A percentile compares a stretch with the other conserved stretches of the same genome.
These are phyloP conservation scores for Lepraria neglecta DNA, from an alignment of 495 filamentous ascomycete genomes.

Conservation along the genomic window DNA sequence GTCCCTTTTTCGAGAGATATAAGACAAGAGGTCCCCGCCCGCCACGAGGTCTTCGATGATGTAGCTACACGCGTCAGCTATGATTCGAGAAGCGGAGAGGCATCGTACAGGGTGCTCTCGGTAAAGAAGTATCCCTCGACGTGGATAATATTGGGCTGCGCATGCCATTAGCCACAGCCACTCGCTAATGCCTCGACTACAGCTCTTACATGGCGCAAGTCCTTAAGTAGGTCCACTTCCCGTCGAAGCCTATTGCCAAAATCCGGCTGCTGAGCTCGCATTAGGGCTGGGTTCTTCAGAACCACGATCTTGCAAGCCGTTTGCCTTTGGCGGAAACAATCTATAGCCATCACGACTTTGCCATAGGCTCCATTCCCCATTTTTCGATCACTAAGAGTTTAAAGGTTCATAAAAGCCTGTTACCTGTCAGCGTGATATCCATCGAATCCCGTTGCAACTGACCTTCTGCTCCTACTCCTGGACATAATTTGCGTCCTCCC, in stretches of 20 bases:
- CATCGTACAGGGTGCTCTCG: constrained; percentile 45
- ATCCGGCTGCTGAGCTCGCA: constrained; percentile 16
- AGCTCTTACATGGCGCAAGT: constrained; percentile 52
- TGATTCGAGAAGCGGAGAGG: neutral
- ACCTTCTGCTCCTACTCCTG: constrained; percentile 34
- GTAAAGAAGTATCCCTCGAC: constrained; percentile 50
- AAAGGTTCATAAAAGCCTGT: constrained; percentile 31
- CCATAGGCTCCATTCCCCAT: constrained; percentile 47
- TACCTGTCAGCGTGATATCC: neutral
- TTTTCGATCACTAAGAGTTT: constrained; percentile 43
- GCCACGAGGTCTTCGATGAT: constrained; percentile 60
- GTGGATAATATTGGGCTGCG: constrained; percentile 56
- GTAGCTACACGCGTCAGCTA: constrained; percentile 40
- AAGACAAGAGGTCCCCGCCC: constrained; percentile 60
- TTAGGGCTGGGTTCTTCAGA: constrained; percentile 23
- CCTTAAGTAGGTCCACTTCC: constrained; percentile 53
- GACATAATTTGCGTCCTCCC: constrained; percentile 23
- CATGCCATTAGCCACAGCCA: constrained; percentile 22
- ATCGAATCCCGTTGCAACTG: constrained; percentile 10
- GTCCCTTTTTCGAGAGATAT: constrained; percentile 44
- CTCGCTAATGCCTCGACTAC: constrained; percentile 11
- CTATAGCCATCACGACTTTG: constrained; percentile 44
- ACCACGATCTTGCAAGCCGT: constrained; percentile 51
- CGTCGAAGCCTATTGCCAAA: constrained; percentile 12
- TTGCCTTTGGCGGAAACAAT: constrained; percentile 35